These are phyloP conservation scores for Fusarium equiseti DNA, from an alignment of 2,329 filamentous ascomycete genomes.

Conservation along the genomic window DNA sequence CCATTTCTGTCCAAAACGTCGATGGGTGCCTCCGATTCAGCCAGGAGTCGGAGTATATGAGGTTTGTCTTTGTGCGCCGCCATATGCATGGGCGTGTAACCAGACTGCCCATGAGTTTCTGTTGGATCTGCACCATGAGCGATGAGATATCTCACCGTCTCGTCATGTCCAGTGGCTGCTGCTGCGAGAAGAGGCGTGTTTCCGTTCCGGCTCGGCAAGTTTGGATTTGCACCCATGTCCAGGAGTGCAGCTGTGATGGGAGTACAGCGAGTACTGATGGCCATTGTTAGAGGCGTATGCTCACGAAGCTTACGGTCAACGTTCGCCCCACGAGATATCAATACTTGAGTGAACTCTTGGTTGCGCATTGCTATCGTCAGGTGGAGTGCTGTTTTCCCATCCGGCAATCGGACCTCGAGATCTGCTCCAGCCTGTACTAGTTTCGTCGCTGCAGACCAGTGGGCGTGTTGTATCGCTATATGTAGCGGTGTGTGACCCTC, in stretches of 20 bases:
- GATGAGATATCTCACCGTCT: conserved; percentile 47
- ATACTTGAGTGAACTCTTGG: conserved; percentile 45
- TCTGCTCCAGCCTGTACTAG: conserved; percentile 47
- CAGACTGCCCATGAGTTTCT: conserved; percentile 38
- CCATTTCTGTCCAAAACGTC: conserved; percentile 42
- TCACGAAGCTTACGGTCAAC: conserved; percentile 45
- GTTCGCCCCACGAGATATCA: conserved; percentile 47
- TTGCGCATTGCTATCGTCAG: conserved; percentile 46
- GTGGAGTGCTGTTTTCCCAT: conserved; percentile 48
- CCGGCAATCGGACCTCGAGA: conserved; percentile 43
- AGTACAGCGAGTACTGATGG: conserved; percentile 45
- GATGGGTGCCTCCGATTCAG: conserved; percentile 41
- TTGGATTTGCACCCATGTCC: conserved; percentile 46
- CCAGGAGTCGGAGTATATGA: conserved; percentile 40
- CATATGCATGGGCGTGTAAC: conserved; percentile 48
- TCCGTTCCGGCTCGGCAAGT: conserved; percentile 44
- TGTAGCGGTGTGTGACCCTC: conserved; percentile 46
- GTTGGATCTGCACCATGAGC: conserved; percentile 45
- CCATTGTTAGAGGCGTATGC: conserved; percentile 47
- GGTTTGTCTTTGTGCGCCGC: conserved; percentile 47
- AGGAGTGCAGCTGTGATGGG: conserved; percentile 45
- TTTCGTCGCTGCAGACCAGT: conserved; percentile 43
- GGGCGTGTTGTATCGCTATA: conserved; percentile 41
- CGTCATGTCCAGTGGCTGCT: conserved; percentile 46
- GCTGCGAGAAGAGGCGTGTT: conserved; percentile 47